phyloP scores from a whole-genome alignment of 1,139 yeast genomes.

The Magnusiomyces tetraspermus region DNA sequence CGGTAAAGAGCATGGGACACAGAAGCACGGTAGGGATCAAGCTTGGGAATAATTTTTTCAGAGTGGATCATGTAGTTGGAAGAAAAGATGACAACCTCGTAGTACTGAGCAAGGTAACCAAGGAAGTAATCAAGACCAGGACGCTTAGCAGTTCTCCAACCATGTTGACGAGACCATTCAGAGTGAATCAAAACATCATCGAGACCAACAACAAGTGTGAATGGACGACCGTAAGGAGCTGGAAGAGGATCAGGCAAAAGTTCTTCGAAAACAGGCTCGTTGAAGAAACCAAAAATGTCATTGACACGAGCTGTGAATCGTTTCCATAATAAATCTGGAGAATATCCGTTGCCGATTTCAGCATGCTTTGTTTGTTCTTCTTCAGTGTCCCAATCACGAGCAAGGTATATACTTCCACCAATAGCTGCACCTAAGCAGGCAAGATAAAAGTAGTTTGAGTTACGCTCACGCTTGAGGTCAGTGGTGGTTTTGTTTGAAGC shows the following conservation, averaged over 20 bases:
- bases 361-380: constrained; percentile 50
- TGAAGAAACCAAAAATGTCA: constrained; percentile 72
- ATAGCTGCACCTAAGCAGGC: constrained; percentile 50
- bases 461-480: constrained; percentile 47
- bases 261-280: constrained; percentile 90
- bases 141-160: constrained; percentile 98
- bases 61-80: constrained; percentile 79
- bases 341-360: constrained; percentile 56
- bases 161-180: constrained; percentile 83
- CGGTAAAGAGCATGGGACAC: constrained; percentile 80
- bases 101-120: constrained; percentile 88
- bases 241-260: constrained; percentile 87
- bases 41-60: constrained; percentile 73
- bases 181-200: constrained; percentile 89
- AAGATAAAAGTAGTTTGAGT: constrained; percentile 27
- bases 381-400: constrained; percentile 80
- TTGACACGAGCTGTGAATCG: constrained; percentile 65
- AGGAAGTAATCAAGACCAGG: constrained; percentile 96
- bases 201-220: constrained; percentile 77
- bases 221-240: constrained; percentile 86
- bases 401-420: constrained; percentile 63
- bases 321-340: constrained; percentile 40
- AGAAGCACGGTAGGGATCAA: constrained; percentile 89
- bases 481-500: constrained; percentile 52
- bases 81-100: constrained; percentile 86